phyloP scores from a whole-genome alignment of 2,329 filamentous ascomycete species.

The Davidsoniella australis region DNA sequence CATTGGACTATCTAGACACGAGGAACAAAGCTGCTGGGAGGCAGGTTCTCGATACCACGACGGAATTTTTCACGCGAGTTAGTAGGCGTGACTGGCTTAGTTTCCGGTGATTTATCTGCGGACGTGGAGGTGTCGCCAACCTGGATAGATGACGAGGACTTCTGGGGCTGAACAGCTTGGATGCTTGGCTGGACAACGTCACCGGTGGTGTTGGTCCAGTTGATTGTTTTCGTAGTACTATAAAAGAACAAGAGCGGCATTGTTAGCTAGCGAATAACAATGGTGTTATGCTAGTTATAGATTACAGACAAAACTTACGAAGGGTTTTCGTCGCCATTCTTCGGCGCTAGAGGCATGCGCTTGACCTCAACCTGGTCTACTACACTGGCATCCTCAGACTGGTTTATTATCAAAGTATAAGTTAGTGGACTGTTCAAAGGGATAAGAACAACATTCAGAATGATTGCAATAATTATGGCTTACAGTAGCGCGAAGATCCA shows the following conservation, averaged over 20 bases:
- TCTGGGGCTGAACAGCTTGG: conserved; percentile 3
- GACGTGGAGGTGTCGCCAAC: conserved; percentile 2
- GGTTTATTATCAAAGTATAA: background rate
- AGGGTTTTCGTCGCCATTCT: conserved; percentile 4
- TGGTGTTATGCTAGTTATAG: background rate
- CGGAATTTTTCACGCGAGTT: conserved; percentile 8
- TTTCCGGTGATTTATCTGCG: conserved; percentile 7
- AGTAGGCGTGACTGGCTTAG: conserved; percentile 9
- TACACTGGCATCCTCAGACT: conserved; percentile 4
- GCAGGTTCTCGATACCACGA: conserved; percentile 12
- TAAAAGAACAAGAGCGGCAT: background rate
- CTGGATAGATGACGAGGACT: conserved; percentile 8
- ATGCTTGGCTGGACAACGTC: background rate
- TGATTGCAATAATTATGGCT: background rate
- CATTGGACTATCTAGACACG: background rate
- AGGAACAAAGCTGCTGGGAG: conserved; percentile 3
- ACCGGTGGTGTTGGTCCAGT: conserved; percentile 2
- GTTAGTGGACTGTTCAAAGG: background rate
- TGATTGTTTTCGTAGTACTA: conserved; percentile 8
- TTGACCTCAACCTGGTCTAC: conserved; percentile 8
- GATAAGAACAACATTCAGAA: background rate
- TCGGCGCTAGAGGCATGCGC: conserved; percentile 4
- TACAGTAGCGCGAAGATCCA: conserved; percentile 7
- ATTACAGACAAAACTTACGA: conserved; percentile 1
- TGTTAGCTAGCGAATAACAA: background rate